Conservation (phyloP, 108 stramenopile genomes). For the Aurantiochytrium sp. region DNA sequence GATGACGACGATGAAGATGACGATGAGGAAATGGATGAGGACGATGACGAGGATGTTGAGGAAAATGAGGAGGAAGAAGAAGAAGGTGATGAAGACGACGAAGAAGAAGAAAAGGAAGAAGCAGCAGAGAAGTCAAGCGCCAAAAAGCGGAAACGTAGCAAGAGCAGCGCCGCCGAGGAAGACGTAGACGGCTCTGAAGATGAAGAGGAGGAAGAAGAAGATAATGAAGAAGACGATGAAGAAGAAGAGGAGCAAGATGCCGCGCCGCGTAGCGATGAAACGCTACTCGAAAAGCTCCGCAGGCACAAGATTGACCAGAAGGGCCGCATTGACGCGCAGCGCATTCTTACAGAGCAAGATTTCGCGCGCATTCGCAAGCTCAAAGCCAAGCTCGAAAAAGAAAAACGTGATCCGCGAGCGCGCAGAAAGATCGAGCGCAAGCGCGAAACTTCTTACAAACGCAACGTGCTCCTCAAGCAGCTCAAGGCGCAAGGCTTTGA, state of each 20-base stretch:
- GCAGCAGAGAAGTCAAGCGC: not conserved
- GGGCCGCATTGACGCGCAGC: slow-evolving; percentile 64
- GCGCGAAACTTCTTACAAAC: not conserved
- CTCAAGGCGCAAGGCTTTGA: not conserved
- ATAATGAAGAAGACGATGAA: slow-evolving; percentile 50
- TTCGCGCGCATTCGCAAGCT: slow-evolving; percentile 78
- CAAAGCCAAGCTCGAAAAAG: slow-evolving; percentile 65
- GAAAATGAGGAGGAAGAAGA: slow-evolving; percentile 50
- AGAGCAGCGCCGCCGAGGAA: slow-evolving; percentile 35
- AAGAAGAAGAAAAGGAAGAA: slow-evolving; percentile 37
- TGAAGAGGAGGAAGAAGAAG: slow-evolving; percentile 45
- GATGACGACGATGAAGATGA: slow-evolving; percentile 35
- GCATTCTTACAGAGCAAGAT: slow-evolving; percentile 70
- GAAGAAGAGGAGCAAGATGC: slow-evolving; percentile 21
- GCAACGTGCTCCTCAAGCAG: not conserved
- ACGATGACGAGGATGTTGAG: slow-evolving; percentile 41
- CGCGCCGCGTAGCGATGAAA: slow-evolving; percentile 24
- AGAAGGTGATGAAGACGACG: slow-evolving; percentile 41
- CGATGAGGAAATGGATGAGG: slow-evolving; percentile 42
- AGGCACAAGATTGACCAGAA: slow-evolving; percentile 52
- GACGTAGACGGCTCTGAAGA: slow-evolving; percentile 51
- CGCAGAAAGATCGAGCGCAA: not conserved
- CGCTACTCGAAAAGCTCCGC: not conserved
- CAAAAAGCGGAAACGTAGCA: not conserved
- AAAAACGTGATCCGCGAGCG: slow-evolving; percentile 63